Base-by-base conservation (phyloP, 2,329 filamentous ascomycete species). In the Cordyceps cateniannulata region DNA sequence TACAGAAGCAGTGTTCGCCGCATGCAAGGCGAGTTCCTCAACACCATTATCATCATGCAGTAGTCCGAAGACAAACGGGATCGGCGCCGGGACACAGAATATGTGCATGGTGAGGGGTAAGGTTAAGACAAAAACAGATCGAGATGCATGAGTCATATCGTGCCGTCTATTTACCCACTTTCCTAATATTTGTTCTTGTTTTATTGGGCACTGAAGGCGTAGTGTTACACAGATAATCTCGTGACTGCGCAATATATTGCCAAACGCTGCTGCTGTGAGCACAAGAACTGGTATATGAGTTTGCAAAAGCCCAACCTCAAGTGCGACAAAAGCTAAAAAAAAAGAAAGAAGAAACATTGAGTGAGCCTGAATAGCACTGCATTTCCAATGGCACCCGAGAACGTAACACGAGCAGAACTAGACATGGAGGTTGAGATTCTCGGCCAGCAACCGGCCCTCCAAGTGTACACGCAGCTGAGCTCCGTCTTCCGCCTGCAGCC, bases 381-480 rank as follows among this genome's bases (percentile, higher is more conserved):
- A 16, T 14, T 42, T n/a, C 38, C 2, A n/a, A 52, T 51, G 49
- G 2, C 29, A n/a, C 5, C 20, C 29, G 20, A 52, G 22, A 29
- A 29, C 9, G 12, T 24, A 22, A 18, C 24, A 3, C 9, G 18
- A 18, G 25, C 27, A 18, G 35, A 8, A 14, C 24, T 69, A 8
- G 63, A 71, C 20, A 57, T 70, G 5, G 62, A 68, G 29, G 68
- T 81, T 2, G 78, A 80, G 48, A 66, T 75, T 44, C 62, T 80
- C 5, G 78, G 77, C 14, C 74, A 79, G 54, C 69, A 73, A 57
- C 71, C 76, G 8, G 63, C 69, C 6, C 70, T 79, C 38, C 66
- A 68, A 12, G 73, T 81, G 12, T 82, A 81, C 63, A 82, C 78
- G 0, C 78, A 77, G 54, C 69, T 82, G 44, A 73, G 70, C 44